A percentile compares a stretch with the other conserved stretches of the same genome.
phyloP scores from a whole-genome alignment of 2,329 filamentous ascomycete species.

The Talaromyces sp. region DNA sequence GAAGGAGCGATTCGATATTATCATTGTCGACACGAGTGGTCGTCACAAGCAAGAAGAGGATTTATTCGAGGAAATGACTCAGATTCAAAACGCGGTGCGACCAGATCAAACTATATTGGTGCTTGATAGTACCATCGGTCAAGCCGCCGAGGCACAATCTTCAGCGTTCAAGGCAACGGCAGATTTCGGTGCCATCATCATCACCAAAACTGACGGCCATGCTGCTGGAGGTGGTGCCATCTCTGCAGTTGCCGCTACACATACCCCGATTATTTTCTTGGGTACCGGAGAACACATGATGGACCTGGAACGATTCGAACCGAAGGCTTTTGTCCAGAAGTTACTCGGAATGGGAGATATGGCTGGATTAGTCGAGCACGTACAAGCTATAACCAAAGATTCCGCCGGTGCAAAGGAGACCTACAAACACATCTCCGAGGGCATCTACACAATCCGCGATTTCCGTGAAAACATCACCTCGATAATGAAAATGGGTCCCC shows the following conservation, averaged over 20 bases:
- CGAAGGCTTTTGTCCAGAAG: constrained; percentile 89
- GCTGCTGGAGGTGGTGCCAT: constrained; percentile 95
- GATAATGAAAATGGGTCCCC: constrained; percentile 99
- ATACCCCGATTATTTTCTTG: constrained; percentile 96
- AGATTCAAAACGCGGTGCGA: constrained; percentile 85
- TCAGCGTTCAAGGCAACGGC: constrained; percentile 96
- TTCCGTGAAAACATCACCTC: constrained; percentile 92
- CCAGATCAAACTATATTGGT: constrained; percentile 99
- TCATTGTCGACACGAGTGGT: constrained; percentile 96
- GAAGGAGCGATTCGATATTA: constrained; percentile 96
- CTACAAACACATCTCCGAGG: constrained; percentile 97
- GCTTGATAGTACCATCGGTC: constrained; percentile 91
- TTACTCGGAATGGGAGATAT: constrained; percentile 97
- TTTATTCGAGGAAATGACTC: constrained; percentile 94
- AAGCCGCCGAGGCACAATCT: constrained; percentile 90
- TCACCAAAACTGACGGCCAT: constrained; percentile 97
- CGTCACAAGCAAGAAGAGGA: constrained; percentile 92
- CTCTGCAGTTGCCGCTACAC: constrained; percentile 91
- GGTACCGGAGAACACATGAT: constrained; percentile 97
- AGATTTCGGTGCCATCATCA: constrained; percentile 96
- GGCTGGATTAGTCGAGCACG: constrained; percentile 90
- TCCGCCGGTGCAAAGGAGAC: constrained; percentile 79
- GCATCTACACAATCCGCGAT: constrained; percentile 92
- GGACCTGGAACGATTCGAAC: constrained; percentile 88
- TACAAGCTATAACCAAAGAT: constrained; percentile 90